These are phyloP conservation scores for Biscogniauxia marginata DNA, from an alignment of 2,329 filamentous ascomycete species.

Conservation along the genomic window DNA sequence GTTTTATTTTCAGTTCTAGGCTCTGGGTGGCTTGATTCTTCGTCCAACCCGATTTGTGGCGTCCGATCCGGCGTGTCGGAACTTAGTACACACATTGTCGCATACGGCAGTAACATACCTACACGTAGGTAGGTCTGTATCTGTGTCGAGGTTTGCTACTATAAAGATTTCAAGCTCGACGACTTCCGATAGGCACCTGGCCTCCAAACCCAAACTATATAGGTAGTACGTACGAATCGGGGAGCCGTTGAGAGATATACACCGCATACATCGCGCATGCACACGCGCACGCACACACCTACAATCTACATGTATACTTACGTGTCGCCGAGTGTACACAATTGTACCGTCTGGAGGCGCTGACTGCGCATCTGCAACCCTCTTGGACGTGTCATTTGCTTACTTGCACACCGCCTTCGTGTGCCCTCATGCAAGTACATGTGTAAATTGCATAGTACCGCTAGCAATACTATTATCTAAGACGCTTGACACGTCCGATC, in stretches of 20 bases:
- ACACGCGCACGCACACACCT: not conserved
- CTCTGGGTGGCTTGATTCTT: not conserved
- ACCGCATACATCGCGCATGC: not conserved
- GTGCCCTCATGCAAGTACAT: not conserved
- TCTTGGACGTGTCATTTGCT: not conserved
- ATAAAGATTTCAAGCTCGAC: not conserved
- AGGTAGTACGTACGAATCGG: too few species aligned
- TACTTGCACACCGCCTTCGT: not conserved
- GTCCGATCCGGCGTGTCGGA: not conserved
- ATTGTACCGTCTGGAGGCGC: not conserved
- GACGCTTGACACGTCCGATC: not conserved
- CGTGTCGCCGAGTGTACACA: not conserved
- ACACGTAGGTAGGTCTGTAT: not conserved
- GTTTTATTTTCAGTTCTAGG: not conserved
- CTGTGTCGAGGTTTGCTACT: not conserved
- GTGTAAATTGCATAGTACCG: not conserved
- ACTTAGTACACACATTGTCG: not conserved
- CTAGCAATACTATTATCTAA: not conserved
- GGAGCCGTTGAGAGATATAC: not conserved
- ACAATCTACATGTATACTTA: not conserved
- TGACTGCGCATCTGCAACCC: not conserved
- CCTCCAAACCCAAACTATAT: too few species aligned
- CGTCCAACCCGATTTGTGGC: not conserved
- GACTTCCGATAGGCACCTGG: not conserved
- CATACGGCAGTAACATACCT: not conserved